These are phyloP conservation scores for Epichloe gansuensis DNA, from an alignment of 2,329 filamentous ascomycete species.

Conservation along the genomic window DNA sequence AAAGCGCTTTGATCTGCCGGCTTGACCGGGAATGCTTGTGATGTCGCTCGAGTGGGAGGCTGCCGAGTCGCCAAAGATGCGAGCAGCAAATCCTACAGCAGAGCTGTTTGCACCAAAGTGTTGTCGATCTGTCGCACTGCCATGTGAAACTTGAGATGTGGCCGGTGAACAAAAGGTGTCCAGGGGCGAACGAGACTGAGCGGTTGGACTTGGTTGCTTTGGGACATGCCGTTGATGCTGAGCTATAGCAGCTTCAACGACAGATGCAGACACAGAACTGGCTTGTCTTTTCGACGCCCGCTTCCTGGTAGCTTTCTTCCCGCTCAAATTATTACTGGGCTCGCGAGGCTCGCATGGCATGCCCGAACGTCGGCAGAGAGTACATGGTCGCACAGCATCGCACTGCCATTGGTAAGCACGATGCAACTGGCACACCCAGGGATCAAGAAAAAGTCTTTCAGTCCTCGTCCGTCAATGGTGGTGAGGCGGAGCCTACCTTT, in stretches of 20 bases:
- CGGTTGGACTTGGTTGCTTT: not conserved
- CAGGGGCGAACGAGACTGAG: not conserved
- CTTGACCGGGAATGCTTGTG: conserved; percentile 2
- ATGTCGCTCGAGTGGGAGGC: not conserved
- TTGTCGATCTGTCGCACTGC: not conserved
- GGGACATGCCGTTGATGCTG: not conserved
- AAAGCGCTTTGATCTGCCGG: not conserved
- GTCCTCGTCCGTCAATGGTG: not conserved
- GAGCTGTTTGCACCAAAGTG: conserved; percentile 3
- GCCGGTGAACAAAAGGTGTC: not conserved
- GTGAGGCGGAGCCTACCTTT: not conserved
- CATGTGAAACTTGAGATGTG: not conserved
- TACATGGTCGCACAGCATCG: conserved; percentile 2
- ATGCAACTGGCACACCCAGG: not conserved
- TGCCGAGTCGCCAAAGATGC: conserved; percentile 3
- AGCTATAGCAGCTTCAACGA: not conserved
- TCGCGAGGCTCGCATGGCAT: conserved; percentile 2
- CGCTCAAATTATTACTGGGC: not conserved
- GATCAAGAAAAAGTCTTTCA: not conserved
- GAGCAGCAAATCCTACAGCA: conserved; percentile 1
- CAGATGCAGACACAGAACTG: not conserved
- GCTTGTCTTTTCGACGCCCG: not conserved
- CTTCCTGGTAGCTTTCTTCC: not conserved
- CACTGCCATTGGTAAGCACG: conserved; percentile 1
- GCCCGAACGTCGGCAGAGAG: conserved; percentile 2